A percentile compares a stretch with the other conserved stretches of the same genome.
These are phyloP conservation scores for Phytophthora meadii DNA, from an alignment of 352 stramenopile genomes.

Conservation along the genomic window DNA sequence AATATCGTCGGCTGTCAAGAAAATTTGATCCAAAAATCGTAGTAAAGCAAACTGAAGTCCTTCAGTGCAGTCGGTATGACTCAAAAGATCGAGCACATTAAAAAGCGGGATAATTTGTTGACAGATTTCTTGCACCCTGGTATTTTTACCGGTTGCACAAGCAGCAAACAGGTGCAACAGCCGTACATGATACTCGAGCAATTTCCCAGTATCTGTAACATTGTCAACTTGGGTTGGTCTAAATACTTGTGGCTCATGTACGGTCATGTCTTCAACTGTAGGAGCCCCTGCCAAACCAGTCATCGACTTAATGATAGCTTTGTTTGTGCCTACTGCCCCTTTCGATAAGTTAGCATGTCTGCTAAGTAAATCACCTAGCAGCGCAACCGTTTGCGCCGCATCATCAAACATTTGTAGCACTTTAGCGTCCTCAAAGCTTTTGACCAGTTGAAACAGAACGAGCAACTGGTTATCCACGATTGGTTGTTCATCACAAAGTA, in stretches of 20 bases:
- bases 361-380: constrained; percentile 46
- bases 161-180: constrained; percentile 69
- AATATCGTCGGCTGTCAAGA: constrained; percentile 62
- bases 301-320: neutral
- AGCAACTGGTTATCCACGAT: constrained; percentile 73
- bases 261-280: neutral
- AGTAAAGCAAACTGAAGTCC: constrained; percentile 58
- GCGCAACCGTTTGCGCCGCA: constrained; percentile 24
- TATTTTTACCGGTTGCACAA: constrained; percentile 69
- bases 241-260: neutral
- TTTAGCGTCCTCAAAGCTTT: constrained; percentile 56
- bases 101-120: constrained; percentile 66
- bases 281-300: neutral
- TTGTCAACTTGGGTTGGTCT: neutral
- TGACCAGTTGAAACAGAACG: constrained; percentile 74
- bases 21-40: constrained; percentile 69
- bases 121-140: constrained; percentile 67
- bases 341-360: constrained; percentile 24
- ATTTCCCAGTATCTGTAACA: constrained; percentile 29
- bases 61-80: constrained; percentile 49
- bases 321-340: constrained; percentile 1
- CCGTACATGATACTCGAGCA: constrained; percentile 63
- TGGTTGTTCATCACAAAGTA: constrained; percentile 64
- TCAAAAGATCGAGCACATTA: constrained; percentile 50
- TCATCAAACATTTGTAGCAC: constrained; percentile 70